Evolutionary conservation across 2,329 filamentous ascomycete species (phyloP).

Genomic region (Diaporthe aspalathi): DNA sequence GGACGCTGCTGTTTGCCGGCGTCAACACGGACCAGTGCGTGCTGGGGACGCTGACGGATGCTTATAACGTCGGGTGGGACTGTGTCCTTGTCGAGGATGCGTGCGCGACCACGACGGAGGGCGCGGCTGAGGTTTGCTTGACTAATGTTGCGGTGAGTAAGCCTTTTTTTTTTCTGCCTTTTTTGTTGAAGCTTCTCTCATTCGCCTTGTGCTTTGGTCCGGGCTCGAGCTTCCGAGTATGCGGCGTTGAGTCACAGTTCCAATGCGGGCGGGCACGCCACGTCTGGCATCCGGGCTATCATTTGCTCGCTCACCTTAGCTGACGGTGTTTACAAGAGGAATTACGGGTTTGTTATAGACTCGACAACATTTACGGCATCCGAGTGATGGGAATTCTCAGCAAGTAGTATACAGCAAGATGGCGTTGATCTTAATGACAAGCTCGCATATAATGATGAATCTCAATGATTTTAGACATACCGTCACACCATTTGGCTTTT

Average conservation of each 20-base stretch:
- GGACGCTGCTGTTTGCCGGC: conserved; percentile 66
- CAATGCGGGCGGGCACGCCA: background rate
- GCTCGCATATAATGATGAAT: background rate
- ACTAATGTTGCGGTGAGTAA: conserved; percentile 52
- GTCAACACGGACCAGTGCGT: conserved; percentile 74
- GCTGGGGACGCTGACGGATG: conserved; percentile 65
- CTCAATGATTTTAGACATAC: background rate
- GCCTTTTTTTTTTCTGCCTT: background rate
- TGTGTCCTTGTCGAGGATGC: conserved; percentile 67
- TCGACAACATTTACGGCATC: conserved; percentile 38
- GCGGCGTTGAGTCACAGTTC: background rate
- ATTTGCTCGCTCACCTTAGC: background rate
- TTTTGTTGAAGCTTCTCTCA: background rate
- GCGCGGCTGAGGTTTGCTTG: conserved; percentile 50
- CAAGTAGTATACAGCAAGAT: background rate
- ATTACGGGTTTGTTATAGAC: conserved; percentile 42
- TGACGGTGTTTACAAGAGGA: conserved; percentile 36
- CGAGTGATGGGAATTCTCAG: background rate
- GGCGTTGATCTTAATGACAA: background rate
- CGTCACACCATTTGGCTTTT: too few relatives aligned
- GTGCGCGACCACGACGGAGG: conserved; percentile 60
- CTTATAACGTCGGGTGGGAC: conserved; percentile 66
- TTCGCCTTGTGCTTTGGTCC: background rate
- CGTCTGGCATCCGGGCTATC: background rate
- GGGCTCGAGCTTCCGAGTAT: background rate